A percentile compares a stretch with the other conserved stretches of the same genome.
Evolutionary conservation across 768 basidiomycete genomes (phyloP).

Genomic region (Lenzites betulinus): DNA sequence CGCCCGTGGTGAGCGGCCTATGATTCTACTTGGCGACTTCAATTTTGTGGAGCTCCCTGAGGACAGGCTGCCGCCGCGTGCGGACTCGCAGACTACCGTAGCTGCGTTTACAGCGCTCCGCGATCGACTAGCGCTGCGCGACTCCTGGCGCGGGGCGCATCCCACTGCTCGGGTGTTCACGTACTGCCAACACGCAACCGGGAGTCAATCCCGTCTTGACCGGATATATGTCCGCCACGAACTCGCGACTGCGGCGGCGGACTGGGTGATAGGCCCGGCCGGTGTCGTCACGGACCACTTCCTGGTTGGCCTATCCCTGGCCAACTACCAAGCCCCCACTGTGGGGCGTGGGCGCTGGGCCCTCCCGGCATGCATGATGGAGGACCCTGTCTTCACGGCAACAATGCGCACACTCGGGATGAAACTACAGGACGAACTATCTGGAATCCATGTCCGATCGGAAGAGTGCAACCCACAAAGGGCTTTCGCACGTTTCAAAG

Average conservation of each 20-base stretch:
- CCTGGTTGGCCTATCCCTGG: neutral
- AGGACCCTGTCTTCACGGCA: neutral
- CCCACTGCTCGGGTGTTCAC: neutral
- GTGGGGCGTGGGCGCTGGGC: constrained; percentile 13
- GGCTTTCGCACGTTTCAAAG: too few species aligned
- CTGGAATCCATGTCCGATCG: too few species aligned
- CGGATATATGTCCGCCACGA: neutral
- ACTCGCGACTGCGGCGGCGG: neutral
- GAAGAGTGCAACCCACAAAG: too few species aligned
- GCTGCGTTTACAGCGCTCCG: neutral
- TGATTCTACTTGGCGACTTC: constrained; percentile 29
- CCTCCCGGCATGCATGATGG: neutral
- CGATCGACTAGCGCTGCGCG: neutral
- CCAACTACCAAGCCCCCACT: neutral
- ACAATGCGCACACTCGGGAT: neutral
- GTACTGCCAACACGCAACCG: neutral
- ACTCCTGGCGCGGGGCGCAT: neutral
- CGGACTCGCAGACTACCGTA: neutral
- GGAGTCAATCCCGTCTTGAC: neutral
- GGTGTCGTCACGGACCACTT: constrained; percentile 2
- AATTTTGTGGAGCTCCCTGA: constrained; percentile 38
- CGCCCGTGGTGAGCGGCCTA: too few species aligned
- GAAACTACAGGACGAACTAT: too few species aligned
- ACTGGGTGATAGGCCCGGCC: neutral
- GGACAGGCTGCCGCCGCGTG: neutral